Percentiles rank a stretch among this genome's conserved stretches.
Evolutionary conservation across 2,329 filamentous ascomycete species (phyloP).

Genomic region (Fusarium concolor): DNA sequence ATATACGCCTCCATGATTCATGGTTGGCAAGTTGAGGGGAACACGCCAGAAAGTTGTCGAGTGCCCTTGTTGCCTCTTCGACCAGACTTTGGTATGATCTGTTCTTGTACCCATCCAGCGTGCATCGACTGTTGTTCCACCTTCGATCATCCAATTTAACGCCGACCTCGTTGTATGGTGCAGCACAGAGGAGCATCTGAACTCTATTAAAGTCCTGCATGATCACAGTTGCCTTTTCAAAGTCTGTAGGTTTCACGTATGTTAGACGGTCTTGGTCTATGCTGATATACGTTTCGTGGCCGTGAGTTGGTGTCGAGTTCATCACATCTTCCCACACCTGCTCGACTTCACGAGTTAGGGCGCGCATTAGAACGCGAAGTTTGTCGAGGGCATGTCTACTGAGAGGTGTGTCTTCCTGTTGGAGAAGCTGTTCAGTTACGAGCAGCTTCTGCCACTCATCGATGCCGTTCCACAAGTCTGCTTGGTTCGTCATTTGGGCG

Average conservation of each 20-base stretch:
- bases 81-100: conserved; percentile 7
- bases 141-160: conserved; percentile 20
- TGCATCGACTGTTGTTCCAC: conserved; percentile 12
- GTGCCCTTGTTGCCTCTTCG: conserved; percentile 1
- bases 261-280: conserved; percentile 53
- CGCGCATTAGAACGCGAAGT: conserved; percentile 41
- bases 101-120: background rate
- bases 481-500: conserved; percentile 50
- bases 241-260: conserved; percentile 52
- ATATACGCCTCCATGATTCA: conserved; percentile 16
- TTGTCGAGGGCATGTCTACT: conserved; percentile 23
- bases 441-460: conserved; percentile 51
- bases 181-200: conserved; percentile 49
- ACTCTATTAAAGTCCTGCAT: conserved; percentile 27
- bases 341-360: conserved; percentile 33
- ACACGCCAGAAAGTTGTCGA: conserved; percentile 23
- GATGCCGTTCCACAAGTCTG: conserved; percentile 46
- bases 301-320: background rate
- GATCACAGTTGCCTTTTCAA: conserved; percentile 20
- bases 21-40: background rate
- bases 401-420: background rate
- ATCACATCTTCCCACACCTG: conserved; percentile 26
- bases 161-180: conserved; percentile 51
- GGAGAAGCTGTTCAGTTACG: conserved; percentile 45
- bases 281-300: background rate